Percentiles rank a stretch among this genome's conserved stretches.
Conservation (phyloP, 1,284 basidiomycete species). For the Marasmius tenuissimus region DNA sequence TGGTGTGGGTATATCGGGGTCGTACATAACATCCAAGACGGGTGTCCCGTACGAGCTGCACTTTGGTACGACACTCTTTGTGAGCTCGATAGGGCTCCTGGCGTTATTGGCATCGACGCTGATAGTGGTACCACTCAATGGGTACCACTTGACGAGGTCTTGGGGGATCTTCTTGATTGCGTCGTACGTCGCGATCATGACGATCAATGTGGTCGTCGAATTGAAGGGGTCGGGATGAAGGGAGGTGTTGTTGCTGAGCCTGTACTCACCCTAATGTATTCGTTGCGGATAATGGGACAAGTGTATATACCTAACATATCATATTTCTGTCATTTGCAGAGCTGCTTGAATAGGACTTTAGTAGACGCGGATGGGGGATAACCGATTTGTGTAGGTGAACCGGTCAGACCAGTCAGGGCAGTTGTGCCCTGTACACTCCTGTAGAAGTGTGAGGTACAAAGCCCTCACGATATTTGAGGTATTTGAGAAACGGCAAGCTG, state of each 20-base stretch:
- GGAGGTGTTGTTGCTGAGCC: neutral
- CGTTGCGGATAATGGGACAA: too few relatives aligned
- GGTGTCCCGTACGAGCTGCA: slow-evolving; percentile 66
- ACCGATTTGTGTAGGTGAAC: too few relatives aligned
- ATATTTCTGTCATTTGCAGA: too few relatives aligned
- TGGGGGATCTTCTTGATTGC: slow-evolving; percentile 83
- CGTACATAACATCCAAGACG: slow-evolving; percentile 66
- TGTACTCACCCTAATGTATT: too few relatives aligned
- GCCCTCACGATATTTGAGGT: too few relatives aligned
- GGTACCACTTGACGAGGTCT: slow-evolving; percentile 73
- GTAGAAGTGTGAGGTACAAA: too few relatives aligned
- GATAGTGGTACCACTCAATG: slow-evolving; percentile 82
- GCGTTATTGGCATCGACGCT: slow-evolving; percentile 76
- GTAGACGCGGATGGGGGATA: too few relatives aligned
- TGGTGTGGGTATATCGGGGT: slow-evolving; percentile 81
- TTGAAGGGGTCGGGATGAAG: slow-evolving; percentile 22
- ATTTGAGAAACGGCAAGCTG: too few relatives aligned
- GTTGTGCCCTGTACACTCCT: too few relatives aligned
- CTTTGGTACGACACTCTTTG: slow-evolving; percentile 83
- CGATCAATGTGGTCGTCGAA: slow-evolving; percentile 77
- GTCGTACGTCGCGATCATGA: slow-evolving; percentile 75
- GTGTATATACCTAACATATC: too few relatives aligned
- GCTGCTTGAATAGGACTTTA: too few relatives aligned
- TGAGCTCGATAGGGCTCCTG: slow-evolving; percentile 80
- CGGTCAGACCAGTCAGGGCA: too few relatives aligned